Base-by-base conservation (phyloP, 2,329 filamentous ascomycete species). In the Xylariaceae sp. region DNA sequence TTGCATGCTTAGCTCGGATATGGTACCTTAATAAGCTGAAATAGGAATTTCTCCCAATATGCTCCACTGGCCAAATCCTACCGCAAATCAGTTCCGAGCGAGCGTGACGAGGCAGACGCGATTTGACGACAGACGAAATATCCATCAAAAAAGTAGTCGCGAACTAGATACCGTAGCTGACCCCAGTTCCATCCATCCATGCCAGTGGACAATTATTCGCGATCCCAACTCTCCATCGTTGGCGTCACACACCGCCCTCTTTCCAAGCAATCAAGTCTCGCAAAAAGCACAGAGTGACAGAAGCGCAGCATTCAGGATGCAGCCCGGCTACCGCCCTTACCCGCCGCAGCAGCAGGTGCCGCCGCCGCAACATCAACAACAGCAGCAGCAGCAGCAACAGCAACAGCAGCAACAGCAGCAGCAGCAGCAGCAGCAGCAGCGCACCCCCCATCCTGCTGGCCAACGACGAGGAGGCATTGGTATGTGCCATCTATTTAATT, bases 381-480 rank as follows among this genome's bases (percentile, higher is more conserved):
- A 79, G 60, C 79, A 79, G 68, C 72, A 74, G 59, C 73, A 78
- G 58, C 79, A 78, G 65, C 72, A 78, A 11, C 78, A 64, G 49
- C 66, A 79, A 61, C 79, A 79, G 69, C 72, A 74, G 69, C 72
- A 74, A 61, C 73, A 77, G 61, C 78, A 78, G 65, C 72, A 43
- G 20, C 77, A 61, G 54, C 66, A 79, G 60, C 79, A 78, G 69
- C 72, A 73, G 62, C 73, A 77, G 61, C 79, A 78, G 65, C 72
- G 79, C 60, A 73, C 76, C 59, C 74, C 77, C 61, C 79, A 81
- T 70, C 67, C 73, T 57, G 67, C 74, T 50, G 76, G 74, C 57
- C 77, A 75, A 66, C 76, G 79, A 59, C 77, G 80, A 62, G 78
- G 78, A 62, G 79, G 78, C 61, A 81, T 81, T 67, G 80, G 80